These are phyloP conservation scores for Ramaria rubella DNA, from an alignment of 768 basidiomycete genomes.

Conservation along the genomic window DNA sequence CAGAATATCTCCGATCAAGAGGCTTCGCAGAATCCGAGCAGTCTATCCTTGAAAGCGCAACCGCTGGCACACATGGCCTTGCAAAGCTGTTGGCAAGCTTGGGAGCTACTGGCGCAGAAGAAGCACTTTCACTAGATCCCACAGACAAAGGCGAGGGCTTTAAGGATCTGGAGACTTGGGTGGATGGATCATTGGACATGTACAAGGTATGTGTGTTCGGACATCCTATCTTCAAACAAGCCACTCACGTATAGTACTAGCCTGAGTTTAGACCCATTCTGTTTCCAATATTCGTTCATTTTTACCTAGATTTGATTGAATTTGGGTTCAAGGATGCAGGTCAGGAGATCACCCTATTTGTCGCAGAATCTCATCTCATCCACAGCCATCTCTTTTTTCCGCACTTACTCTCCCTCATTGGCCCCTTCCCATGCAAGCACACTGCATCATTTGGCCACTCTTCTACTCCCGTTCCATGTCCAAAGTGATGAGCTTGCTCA, in stretches of 20 bases:
- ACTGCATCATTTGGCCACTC: slow-evolving; percentile 70
- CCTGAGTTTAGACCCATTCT: slow-evolving; percentile 91
- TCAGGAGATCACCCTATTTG: slow-evolving; percentile 29
- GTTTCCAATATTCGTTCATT: slow-evolving; percentile 95
- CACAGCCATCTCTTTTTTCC: slow-evolving; percentile 69
- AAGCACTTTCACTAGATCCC: slow-evolving; percentile 73
- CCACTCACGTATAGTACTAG: slow-evolving; percentile 34
- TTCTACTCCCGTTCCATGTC: slow-evolving; percentile 79
- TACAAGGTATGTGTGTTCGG: slow-evolving; percentile 54
- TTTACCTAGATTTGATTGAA: slow-evolving; percentile 91
- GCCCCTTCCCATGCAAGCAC: slow-evolving; percentile 57
- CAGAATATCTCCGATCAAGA: slow-evolving; percentile 35
- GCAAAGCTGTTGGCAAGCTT: slow-evolving; percentile 64
- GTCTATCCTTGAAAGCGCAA: slow-evolving; percentile 50
- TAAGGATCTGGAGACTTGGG: slow-evolving; percentile 80
- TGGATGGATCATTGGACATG: slow-evolving; percentile 87
- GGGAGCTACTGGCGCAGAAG: slow-evolving; percentile 74
- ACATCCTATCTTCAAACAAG: not conserved
- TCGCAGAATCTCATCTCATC: not conserved
- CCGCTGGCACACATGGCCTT: slow-evolving; percentile 56
- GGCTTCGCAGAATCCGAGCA: slow-evolving; percentile 42
- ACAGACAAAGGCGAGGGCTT: slow-evolving; percentile 84
- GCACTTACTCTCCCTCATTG: slow-evolving; percentile 62
- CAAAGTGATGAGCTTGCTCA: slow-evolving; percentile 76
- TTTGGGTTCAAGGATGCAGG: slow-evolving; percentile 88